Evolutionary conservation across 768 basidiomycete species (phyloP), one percentile per base, ranked within the genome.

Genomic region (Tremella mesenterica): DNA sequence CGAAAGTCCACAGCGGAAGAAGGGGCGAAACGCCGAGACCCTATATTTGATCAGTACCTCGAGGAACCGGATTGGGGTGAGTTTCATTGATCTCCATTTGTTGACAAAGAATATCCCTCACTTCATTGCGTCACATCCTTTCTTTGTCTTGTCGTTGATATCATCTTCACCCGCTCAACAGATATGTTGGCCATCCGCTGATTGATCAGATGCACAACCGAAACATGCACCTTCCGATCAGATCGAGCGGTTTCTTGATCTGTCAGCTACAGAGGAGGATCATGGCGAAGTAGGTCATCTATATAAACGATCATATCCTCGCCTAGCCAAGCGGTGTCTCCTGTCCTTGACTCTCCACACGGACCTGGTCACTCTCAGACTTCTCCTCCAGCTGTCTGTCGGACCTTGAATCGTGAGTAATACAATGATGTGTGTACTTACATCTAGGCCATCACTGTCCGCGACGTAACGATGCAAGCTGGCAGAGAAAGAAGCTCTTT

Each of bases 11-110:
- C 84, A 14, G 87, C 86, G 63, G 74, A 65, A 18, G 65, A 61
- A 30, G 84, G 86, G 64, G 83, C 87, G 7, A 85, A 88, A 50
- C 86, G 87, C 72, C 86, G 86, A 46, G 95, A 99, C 68, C 80
- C 85, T 0, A 91, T 97, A 51, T 88, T 99, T 61, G 93, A 97
- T 77, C 83, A 85, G 63, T 99, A 97, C 72, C 75, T 99, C n/a
- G 90, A 92, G 72, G 85, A 83, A 65, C 89, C 91, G 30, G 95
- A 99, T 64, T 90, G 96, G 70, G 89, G 89, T 89, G 64, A 31
- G 81, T 56, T 14, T 31, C 33, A 21, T 13, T 38, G 18, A 12
- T 46, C 8, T 46, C 6, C 44, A 4, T 29, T 25, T 18, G 4
- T 41, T 41, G 38, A 5, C 8, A 41, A n/a, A 18, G 38, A 41